A percentile compares a stretch with the other conserved stretches of the same genome.
Conservation (phyloP, 2,329 filamentous ascomycete species). For the Albifimbria verrucaria region DNA sequence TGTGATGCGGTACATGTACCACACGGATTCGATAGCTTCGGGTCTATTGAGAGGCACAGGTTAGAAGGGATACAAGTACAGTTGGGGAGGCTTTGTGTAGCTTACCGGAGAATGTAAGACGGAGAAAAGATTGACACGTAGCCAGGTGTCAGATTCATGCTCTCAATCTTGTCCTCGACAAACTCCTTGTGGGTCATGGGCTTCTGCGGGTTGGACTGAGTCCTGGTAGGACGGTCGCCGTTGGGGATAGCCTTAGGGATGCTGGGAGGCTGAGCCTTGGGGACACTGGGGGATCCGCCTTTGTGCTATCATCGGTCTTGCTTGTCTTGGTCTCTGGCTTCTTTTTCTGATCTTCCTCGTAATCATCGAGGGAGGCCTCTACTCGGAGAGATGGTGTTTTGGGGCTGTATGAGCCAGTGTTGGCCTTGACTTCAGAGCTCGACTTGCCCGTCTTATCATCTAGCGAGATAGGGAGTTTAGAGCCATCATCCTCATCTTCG, state of each 20-base stretch:
- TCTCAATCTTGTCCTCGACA: constrained; percentile 41
- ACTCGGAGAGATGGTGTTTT: background rate
- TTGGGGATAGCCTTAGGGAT: constrained; percentile 7
- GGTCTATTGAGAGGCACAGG: constrained; percentile 45
- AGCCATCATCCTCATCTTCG: constrained; percentile 21
- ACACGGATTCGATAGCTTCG: constrained; percentile 84
- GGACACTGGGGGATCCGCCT: background rate
- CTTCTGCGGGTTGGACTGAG: constrained; percentile 13
- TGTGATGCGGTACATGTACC: constrained; percentile 88
- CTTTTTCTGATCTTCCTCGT: background rate
- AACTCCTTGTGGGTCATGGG: constrained; percentile 54
- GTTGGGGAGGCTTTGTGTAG: background rate
- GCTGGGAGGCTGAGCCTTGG: background rate
- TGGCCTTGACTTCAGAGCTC: constrained; percentile 9
- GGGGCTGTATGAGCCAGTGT: constrained; percentile 1
- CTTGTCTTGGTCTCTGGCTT: background rate
- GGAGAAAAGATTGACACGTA: constrained; percentile 42
- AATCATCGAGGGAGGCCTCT: background rate
- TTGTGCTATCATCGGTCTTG: background rate
- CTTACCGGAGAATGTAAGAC: constrained; percentile 62
- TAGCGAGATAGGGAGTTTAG: constrained; percentile 27
- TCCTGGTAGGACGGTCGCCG: constrained; percentile 4
- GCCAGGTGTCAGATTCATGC: constrained; percentile 45
- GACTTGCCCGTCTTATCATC: constrained; percentile 19
- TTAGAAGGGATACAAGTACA: background rate